phyloP scores from a whole-genome alignment of 768 basidiomycete genomes.

The Lactifluus piperatus region DNA sequence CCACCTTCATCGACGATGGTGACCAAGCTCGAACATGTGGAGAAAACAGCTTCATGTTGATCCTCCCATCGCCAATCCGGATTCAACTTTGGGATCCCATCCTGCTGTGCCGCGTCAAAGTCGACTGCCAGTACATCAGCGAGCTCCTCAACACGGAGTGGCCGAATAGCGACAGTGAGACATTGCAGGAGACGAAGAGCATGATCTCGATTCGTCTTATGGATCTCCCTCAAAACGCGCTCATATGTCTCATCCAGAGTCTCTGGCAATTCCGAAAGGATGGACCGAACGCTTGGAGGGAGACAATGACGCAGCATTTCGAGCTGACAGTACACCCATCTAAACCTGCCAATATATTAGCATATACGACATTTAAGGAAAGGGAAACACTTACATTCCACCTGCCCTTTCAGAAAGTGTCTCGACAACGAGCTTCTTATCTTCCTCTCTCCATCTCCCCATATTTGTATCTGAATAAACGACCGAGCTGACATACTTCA shows the following conservation, averaged over 20 bases:
- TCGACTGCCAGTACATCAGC: constrained; percentile 6
- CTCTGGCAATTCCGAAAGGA: background rate
- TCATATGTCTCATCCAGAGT: constrained; percentile 1
- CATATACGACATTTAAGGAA: accelerated
- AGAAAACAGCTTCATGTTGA: background rate
- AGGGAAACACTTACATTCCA: background rate
- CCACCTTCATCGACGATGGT: background rate
- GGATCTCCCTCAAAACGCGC: background rate
- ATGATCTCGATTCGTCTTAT: background rate
- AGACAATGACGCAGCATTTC: background rate
- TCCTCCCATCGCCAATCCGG: background rate
- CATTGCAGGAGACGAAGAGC: background rate
- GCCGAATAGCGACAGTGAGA: background rate
- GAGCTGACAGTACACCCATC: background rate
- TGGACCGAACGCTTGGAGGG: background rate
- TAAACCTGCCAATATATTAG: background rate
- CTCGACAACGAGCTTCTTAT: background rate
- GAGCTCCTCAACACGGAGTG: background rate
- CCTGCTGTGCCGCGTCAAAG: background rate
- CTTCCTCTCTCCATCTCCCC: constrained; percentile 5
- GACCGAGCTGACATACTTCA: background rate
- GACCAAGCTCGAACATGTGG: constrained; percentile 6
- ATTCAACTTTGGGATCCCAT: background rate
- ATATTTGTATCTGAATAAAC: constrained; percentile 2
- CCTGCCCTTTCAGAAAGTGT: background rate